Base-by-base conservation (phyloP, 768 basidiomycete genomes). In the Lentinula guzmanii region DNA sequence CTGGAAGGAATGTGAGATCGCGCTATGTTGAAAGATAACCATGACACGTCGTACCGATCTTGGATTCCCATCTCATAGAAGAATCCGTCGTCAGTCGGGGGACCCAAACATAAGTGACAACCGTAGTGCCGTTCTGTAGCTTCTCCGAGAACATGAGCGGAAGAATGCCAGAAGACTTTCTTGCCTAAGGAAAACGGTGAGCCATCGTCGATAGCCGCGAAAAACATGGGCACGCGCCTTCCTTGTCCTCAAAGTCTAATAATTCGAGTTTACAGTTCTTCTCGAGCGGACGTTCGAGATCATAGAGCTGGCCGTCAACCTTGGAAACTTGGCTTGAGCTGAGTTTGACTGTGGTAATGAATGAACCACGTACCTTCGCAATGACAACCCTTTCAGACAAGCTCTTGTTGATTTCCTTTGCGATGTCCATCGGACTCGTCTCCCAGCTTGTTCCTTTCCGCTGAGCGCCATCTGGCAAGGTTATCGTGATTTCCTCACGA, bases 101-200 rank as follows among this genome's bases (percentile, higher is more conserved):
- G 97, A 3, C 97, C 97, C 63, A 97, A 86, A 69, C 95, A 97
- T 13, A 99, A 81, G 78, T 97, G 95, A 72, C 95, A 97, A 43
- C 95, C 96, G 71, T 98, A 96, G 72, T 97, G 94, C 58, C 91
- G 84, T 75, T 99, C 97, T 45, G 94, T 86, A 59, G 96, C 91
- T 75, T 99, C 97, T 50, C 97, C 97, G 16, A 99, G 83, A 61
- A 98, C 94, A 75, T 98, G 97, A 0, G 97, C 97, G 28, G 95
- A 98, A 16, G 97, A 98, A 73, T 98, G 97, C 97, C 97, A 99
- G 80, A 98, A 99, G 7, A 99, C 97, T 68, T 89, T 90, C 75
- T 98, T 95, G 62, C 96, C 95, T 87, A 73, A 58, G 52, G 55
- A 24, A 41, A 55, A 45, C 45, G 13, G 9, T 46, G 46, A 52